These are phyloP conservation scores for Aureobasidium uvarum DNA, from an alignment of 2,329 filamentous ascomycete genomes.

Conservation along the genomic window DNA sequence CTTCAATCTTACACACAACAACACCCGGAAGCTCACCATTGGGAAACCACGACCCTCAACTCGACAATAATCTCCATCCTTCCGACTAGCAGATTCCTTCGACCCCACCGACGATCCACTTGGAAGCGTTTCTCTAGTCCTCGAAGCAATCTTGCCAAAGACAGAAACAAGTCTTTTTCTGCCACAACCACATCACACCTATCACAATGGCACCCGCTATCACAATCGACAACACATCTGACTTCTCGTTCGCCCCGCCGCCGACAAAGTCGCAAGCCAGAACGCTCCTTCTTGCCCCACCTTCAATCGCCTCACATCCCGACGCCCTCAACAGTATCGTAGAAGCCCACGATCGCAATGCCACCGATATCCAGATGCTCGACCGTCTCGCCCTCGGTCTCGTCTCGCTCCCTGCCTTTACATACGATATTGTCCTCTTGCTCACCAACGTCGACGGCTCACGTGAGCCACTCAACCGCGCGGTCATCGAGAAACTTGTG, in stretches of 20 bases:
- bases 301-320: slow-evolving; percentile 82
- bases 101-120: slow-evolving; percentile 18
- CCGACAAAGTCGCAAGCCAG: slow-evolving; percentile 46
- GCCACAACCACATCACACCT: background rate
- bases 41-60: background rate
- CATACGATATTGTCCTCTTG: slow-evolving; percentile 82
- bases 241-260: slow-evolving; percentile 35
- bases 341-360: slow-evolving; percentile 67
- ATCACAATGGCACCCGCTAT: slow-evolving; percentile 42
- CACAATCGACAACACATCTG: slow-evolving; percentile 42
- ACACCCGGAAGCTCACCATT: background rate
- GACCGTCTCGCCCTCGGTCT: slow-evolving; percentile 84
- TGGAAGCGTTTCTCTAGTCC: slow-evolving; percentile 5
- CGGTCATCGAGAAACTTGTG: slow-evolving; percentile 68
- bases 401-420: slow-evolving; percentile 69
- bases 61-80: background rate
- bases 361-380: slow-evolving; percentile 94
- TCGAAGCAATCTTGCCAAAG: background rate
- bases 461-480: slow-evolving; percentile 63
- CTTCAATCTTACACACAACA: background rate
- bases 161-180: background rate
- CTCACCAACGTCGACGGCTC: slow-evolving; percentile 74
- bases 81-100: slow-evolving; percentile 1
- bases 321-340: slow-evolving; percentile 71
- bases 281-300: slow-evolving; percentile 84